phyloP scores from a whole-genome alignment of 2,329 filamentous ascomycete species.

The Talaromyces verruculosus region DNA sequence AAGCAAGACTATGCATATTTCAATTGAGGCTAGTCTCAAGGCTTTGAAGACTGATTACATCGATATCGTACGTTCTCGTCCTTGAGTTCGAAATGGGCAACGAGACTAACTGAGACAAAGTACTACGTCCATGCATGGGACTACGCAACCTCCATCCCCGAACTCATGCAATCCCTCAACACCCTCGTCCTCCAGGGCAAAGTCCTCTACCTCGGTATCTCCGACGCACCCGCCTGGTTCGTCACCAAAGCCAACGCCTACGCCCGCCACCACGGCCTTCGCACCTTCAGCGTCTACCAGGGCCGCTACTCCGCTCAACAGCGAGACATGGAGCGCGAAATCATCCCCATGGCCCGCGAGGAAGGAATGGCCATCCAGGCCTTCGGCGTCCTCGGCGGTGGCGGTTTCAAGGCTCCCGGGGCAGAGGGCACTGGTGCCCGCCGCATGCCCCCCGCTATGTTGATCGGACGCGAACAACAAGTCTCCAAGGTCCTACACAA shows the following conservation, averaged over 20 bases:
- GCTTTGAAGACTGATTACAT: slow-evolving; percentile 40
- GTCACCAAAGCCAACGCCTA: slow-evolving; percentile 67
- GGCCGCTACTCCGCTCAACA: slow-evolving; percentile 61
- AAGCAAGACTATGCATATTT: slow-evolving; percentile 32
- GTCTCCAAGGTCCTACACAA: slow-evolving; percentile 12
- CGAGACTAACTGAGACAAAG: slow-evolving; percentile 29
- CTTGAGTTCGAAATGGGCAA: not conserved
- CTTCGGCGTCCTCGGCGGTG: slow-evolving; percentile 54
- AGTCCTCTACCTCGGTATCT: slow-evolving; percentile 67
- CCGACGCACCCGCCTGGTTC: slow-evolving; percentile 69
- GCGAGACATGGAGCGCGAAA: slow-evolving; percentile 69
- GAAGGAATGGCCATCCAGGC: slow-evolving; percentile 63
- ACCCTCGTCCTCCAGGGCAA: slow-evolving; percentile 60
- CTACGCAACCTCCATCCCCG: slow-evolving; percentile 61
- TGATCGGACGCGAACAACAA: slow-evolving; percentile 13
- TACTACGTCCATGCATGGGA: slow-evolving; percentile 69
- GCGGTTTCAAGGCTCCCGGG: slow-evolving; percentile 45
- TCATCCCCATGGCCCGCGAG: slow-evolving; percentile 62
- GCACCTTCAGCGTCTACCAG: slow-evolving; percentile 69
- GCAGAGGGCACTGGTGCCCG: not conserved
- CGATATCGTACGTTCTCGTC: slow-evolving; percentile 28
- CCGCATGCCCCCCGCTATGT: slow-evolving; percentile 28
- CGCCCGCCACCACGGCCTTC: slow-evolving; percentile 67
- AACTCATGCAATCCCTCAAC: slow-evolving; percentile 69
- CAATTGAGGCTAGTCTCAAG: slow-evolving; percentile 30